Evolutionary conservation across 768 basidiomycete genomes (phyloP).

Genomic region (Amanita rubescens): DNA sequence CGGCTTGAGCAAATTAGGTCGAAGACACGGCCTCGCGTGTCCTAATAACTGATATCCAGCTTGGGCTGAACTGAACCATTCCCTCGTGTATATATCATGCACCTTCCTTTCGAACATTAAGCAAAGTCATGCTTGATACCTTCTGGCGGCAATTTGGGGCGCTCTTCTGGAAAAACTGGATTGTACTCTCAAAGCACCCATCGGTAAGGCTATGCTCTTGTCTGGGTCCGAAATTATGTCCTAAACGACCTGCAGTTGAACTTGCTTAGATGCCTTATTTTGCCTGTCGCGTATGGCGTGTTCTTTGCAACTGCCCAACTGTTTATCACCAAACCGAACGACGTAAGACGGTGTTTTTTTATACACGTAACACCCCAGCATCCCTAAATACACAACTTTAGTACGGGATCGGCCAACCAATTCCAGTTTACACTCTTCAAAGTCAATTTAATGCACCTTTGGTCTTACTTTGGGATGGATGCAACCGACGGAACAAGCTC

Average conservation of each 20-base stretch:
- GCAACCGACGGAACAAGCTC: constrained; percentile 47
- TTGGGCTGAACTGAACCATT: too few relatives aligned
- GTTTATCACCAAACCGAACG: constrained; percentile 52
- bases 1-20: too few relatives aligned
- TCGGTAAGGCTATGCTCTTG: constrained; percentile 36
- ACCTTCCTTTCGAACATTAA: too few relatives aligned
- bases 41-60: background rate
- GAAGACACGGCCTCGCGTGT: background rate
- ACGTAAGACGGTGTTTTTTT: constrained; percentile 35
- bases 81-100: too few relatives aligned
- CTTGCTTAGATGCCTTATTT: constrained; percentile 50
- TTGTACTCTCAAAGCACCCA: constrained; percentile 58
- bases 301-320: constrained; percentile 60
- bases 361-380: background rate
- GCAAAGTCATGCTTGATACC: constrained; percentile 16
- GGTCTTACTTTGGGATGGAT: constrained; percentile 61
- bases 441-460: constrained; percentile 46
- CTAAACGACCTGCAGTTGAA: constrained; percentile 36
- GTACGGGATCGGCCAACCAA: constrained; percentile 58
- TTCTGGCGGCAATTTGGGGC: constrained; percentile 58
- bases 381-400: constrained; percentile 17
- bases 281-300: constrained; percentile 59
- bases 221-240: background rate
- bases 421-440: constrained; percentile 39
- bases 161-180: constrained; percentile 70